Evolutionary conservation across 2,329 filamentous ascomycete species (phyloP).

Genomic region (Penicillium sp.): DNA sequence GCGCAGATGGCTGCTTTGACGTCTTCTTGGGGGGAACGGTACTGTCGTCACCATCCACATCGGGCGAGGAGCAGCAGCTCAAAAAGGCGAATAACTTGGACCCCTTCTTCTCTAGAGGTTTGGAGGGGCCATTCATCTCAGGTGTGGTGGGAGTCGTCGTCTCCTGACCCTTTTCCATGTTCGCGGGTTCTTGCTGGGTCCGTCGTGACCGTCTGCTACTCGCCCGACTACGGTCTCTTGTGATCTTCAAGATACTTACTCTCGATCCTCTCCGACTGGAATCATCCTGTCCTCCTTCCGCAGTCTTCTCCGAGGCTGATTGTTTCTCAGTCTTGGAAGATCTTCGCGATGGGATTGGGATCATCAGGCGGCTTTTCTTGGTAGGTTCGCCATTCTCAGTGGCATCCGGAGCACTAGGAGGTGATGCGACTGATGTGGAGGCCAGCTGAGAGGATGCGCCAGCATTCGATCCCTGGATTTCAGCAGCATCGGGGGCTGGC

Average conservation of each 20-base stretch:
- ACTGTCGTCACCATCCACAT: conserved; percentile 48
- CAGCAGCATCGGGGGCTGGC: conserved; percentile 26
- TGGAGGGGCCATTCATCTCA: conserved; percentile 36
- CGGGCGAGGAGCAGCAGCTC: conserved; percentile 51
- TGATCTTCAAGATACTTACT: conserved; percentile 64
- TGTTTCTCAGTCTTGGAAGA: conserved; percentile 43
- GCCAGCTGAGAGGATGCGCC: conserved; percentile 22
- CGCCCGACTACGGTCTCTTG: conserved; percentile 68
- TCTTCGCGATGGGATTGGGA: conserved; percentile 42
- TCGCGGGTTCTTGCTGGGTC: conserved; percentile 36
- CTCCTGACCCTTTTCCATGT: conserved; percentile 35
- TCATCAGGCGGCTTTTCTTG: conserved; percentile 42
- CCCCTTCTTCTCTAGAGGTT: conserved; percentile 44
- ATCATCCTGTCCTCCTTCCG: conserved; percentile 37
- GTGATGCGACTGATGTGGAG: conserved; percentile 14
- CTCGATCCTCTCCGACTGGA: conserved; percentile 64
- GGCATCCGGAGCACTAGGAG: conserved; percentile 14
- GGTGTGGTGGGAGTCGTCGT: conserved; percentile 29
- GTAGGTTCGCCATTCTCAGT: conserved; percentile 27
- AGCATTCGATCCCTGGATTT: conserved; percentile 22
- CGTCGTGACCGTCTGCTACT: conserved; percentile 54
- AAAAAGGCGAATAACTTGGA: conserved; percentile 49
- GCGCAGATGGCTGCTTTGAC: conserved; percentile 40
- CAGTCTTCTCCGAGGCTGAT: conserved; percentile 35
- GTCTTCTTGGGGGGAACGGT: conserved; percentile 51